Conservation (phyloP, 805 yeast species). For the Hanseniaspora hatyaiensis region DNA sequence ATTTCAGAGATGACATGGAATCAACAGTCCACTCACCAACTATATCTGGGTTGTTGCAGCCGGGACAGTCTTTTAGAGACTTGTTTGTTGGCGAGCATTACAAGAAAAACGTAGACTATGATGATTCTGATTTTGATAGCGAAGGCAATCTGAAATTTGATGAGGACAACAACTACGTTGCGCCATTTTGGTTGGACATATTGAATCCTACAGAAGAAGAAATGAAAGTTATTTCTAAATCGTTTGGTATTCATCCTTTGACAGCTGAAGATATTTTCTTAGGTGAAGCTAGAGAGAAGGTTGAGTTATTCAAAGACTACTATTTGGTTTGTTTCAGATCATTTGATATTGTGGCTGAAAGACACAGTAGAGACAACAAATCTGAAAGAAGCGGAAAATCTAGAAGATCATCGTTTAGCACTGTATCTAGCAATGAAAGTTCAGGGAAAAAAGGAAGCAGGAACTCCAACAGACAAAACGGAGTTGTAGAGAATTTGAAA, state of each 20-base stretch:
- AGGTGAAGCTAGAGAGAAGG: conserved; percentile 92
- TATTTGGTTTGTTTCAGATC: conserved; percentile 84
- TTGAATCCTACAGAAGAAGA: conserved; percentile 92
- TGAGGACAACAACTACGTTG: conserved; percentile 28
- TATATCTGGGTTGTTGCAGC: conserved; percentile 65
- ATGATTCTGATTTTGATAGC: conserved; percentile 17
- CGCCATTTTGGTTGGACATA: conserved; percentile 90
- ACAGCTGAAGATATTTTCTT: conserved; percentile 90
- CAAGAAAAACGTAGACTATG: conserved; percentile 16
- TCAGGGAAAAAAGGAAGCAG: background rate
- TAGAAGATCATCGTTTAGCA: conserved; percentile 11
- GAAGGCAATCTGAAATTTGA: conserved; percentile 10
- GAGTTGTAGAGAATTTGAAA: conserved; percentile 7
- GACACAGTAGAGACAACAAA: conserved; percentile 21
- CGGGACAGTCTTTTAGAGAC: conserved; percentile 49
- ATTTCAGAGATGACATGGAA: conserved; percentile 78
- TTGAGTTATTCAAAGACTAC: conserved; percentile 80
- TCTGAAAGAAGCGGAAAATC: conserved; percentile 11
- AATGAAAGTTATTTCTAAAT: conserved; percentile 78
- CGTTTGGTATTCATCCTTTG: conserved; percentile 90
- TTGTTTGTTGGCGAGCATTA: conserved; percentile 38
- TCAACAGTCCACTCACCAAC: conserved; percentile 86
- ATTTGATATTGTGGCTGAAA: conserved; percentile 69
- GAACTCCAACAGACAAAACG: background rate
- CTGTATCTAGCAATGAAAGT: conserved; percentile 8